Conservation (phyloP, 225 moss, liverwort and hornwort genomes). For the Pleurozium schreberi region DNA sequence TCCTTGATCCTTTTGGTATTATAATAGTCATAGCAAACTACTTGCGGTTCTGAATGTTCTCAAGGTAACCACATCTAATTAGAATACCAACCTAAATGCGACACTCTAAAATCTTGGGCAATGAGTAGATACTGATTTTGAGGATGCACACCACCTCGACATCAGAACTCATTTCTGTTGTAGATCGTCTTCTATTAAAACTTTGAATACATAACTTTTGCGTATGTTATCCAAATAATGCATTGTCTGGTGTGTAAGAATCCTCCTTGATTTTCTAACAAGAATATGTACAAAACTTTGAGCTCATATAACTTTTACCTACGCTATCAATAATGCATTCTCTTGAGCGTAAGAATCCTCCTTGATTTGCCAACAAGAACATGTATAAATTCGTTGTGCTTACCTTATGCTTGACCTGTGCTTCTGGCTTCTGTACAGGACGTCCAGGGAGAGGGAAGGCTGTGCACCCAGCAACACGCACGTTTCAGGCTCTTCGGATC, state of each 20-base stretch:
- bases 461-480: conserved; percentile 83
- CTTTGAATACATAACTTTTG: neutral
- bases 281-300: neutral
- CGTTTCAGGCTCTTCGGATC: conserved; percentile 90
- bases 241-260: neutral
- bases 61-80: neutral
- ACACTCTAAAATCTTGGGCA: neutral
- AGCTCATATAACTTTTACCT: neutral
- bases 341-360: neutral
- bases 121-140: neutral
- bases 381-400: neutral
- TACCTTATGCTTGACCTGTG: neutral
- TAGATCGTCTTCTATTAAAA: neutral
- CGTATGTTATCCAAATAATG: too few species aligned
- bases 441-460: conserved; percentile 57
- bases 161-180: neutral
- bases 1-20: neutral
- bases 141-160: neutral
- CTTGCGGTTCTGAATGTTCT: neutral
- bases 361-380: neutral
- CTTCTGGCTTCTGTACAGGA: conserved; percentile 20
- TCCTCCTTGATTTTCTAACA: neutral
- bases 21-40: neutral
- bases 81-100: neutral
- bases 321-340: neutral